A percentile compares a stretch with the other conserved stretches of the same genome.
These are phyloP conservation scores for Sungouiozyma intestinalis DNA, from an alignment of 805 yeast species.

Conservation along the genomic window DNA sequence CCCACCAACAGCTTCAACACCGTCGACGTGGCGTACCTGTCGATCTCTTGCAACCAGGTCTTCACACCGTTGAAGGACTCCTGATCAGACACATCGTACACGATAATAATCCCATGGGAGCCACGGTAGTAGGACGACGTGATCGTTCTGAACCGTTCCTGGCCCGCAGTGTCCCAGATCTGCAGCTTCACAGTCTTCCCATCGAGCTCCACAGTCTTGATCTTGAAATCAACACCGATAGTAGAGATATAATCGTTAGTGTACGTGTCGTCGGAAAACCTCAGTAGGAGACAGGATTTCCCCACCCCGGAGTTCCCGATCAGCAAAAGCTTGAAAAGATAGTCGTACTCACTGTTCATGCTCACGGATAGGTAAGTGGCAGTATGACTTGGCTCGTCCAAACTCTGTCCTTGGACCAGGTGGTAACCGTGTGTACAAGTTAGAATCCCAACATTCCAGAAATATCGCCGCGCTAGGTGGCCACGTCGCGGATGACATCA, in stretches of 20 bases:
- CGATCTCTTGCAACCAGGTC: slow-evolving; percentile 98
- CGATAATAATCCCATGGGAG: slow-evolving; percentile 96
- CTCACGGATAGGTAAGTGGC: too few relatives aligned
- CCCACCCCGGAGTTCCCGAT: slow-evolving; percentile 99
- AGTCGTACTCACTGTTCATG: slow-evolving; percentile 95
- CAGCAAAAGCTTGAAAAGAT: slow-evolving; percentile 83
- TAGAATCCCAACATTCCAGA: too few relatives aligned
- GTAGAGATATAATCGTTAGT: slow-evolving; percentile 96
- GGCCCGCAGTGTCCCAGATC: slow-evolving; percentile 99
- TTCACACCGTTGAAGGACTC: slow-evolving; percentile 92
- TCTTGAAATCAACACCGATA: slow-evolving; percentile 92
- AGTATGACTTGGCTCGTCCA: too few relatives aligned
- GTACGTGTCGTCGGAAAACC: slow-evolving; percentile 96
- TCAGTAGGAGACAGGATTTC: slow-evolving; percentile 84
- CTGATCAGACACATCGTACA: slow-evolving; percentile 96
- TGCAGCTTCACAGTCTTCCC: slow-evolving; percentile 96
- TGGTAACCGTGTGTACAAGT: too few relatives aligned
- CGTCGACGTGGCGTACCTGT: slow-evolving; percentile 95
- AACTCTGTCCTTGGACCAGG: too few relatives aligned
- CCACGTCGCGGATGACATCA: too few relatives aligned
- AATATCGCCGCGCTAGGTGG: too few relatives aligned
- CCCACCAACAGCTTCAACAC: slow-evolving; percentile 94
- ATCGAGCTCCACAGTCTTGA: slow-evolving; percentile 83
- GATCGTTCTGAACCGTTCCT: slow-evolving; percentile 95
- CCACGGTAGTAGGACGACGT: slow-evolving; percentile 97